Conservation (phyloP, 106 monocot species). For the Gastrodia elata region DNA sequence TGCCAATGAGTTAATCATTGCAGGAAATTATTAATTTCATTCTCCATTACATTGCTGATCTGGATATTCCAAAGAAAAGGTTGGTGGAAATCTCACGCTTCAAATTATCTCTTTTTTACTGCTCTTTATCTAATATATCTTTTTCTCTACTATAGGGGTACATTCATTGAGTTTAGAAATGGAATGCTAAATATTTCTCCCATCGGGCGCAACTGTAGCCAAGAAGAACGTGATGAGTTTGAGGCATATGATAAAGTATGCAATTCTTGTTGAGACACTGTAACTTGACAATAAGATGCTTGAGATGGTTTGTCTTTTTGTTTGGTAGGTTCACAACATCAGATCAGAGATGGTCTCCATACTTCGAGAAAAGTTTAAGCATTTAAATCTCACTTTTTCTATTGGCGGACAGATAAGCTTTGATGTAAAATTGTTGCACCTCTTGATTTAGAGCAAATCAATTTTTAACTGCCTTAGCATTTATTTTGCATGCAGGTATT, state of each 20-base stretch:
- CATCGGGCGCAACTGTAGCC: slow-evolving; percentile 94
- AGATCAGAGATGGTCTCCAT: slow-evolving; percentile 80
- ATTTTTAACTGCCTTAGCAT: neutral
- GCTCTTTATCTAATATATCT: slow-evolving; percentile 7
- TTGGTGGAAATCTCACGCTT: slow-evolving; percentile 7
- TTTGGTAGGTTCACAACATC: slow-evolving; percentile 67
- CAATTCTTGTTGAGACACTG: neutral
- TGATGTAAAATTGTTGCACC: slow-evolving; percentile 48
- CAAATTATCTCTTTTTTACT: neutral
- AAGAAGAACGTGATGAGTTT: slow-evolving; percentile 92
- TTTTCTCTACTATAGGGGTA: slow-evolving; percentile 47
- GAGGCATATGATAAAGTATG: slow-evolving; percentile 92
- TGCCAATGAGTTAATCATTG: slow-evolving; percentile 6
- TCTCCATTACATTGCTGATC: slow-evolving; percentile 94
- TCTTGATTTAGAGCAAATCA: neutral
- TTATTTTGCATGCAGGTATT: slow-evolving; percentile 55
- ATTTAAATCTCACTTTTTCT: slow-evolving; percentile 78
- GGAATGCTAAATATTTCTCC: slow-evolving; percentile 99
- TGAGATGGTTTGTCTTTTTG: neutral
- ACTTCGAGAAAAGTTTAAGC: slow-evolving; percentile 80
- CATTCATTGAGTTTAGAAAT: slow-evolving; percentile 92
- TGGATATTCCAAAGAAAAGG: slow-evolving; percentile 97
- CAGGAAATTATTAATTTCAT: slow-evolving; percentile 96
- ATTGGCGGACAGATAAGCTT: slow-evolving; percentile 99
- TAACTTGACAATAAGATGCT: neutral